These are phyloP conservation scores for Trichophyton simii DNA, from an alignment of 2,329 filamentous ascomycete genomes.

Conservation along the genomic window DNA sequence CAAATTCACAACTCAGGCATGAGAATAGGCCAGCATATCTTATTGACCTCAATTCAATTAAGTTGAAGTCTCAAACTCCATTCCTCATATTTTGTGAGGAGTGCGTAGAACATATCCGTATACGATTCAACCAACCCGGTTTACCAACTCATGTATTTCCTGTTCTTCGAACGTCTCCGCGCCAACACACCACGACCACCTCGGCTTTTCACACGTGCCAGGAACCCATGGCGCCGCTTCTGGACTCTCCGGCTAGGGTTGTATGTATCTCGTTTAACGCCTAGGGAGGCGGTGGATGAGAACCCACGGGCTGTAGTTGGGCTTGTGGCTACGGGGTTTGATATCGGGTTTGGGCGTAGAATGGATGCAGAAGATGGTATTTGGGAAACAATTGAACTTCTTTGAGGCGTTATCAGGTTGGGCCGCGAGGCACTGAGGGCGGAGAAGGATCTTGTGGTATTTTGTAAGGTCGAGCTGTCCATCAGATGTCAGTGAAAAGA, in stretches of 20 bases:
- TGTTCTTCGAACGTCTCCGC: slow-evolving; percentile 43
- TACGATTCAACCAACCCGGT: neutral
- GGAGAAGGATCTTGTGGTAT: neutral
- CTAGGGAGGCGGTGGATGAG: slow-evolving; percentile 33
- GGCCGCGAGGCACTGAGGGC: slow-evolving; percentile 11
- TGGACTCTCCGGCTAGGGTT: slow-evolving; percentile 47
- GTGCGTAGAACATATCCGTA: neutral
- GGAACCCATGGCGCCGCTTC: slow-evolving; percentile 50
- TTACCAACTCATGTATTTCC: slow-evolving; percentile 24
- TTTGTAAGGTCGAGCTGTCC: neutral
- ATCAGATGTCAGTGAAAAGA: neutral
- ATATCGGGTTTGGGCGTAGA: neutral
- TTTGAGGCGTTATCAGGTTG: slow-evolving; percentile 20
- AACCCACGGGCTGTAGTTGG: slow-evolving; percentile 26
- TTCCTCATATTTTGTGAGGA: neutral
- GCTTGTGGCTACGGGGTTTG: slow-evolving; percentile 22
- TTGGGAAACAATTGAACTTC: slow-evolving; percentile 22
- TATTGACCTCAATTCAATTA: neutral
- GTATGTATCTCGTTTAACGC: slow-evolving; percentile 41
- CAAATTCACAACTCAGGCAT: neutral
- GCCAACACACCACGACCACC: slow-evolving; percentile 43
- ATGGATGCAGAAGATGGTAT: slow-evolving; percentile 22
- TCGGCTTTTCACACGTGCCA: slow-evolving; percentile 40
- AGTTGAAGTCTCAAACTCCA: neutral
- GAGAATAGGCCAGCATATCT: neutral